Evolutionary conservation across 768 basidiomycete genomes (phyloP).

Genomic region (Agaricus blazei): DNA sequence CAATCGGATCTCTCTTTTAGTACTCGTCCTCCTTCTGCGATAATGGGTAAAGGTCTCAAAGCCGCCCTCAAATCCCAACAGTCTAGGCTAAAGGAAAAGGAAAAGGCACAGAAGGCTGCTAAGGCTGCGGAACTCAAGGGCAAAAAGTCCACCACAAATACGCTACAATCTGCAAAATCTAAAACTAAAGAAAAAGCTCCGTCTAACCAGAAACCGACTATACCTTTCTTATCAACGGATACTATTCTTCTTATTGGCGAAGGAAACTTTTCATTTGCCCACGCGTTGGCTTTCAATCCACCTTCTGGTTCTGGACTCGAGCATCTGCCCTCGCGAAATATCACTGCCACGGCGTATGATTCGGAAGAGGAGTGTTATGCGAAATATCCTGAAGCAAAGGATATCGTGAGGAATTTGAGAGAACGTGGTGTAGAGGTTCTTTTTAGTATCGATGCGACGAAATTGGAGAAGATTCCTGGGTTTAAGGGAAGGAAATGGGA

Average conservation of each 20-base stretch:
- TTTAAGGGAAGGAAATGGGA: slow-evolving; percentile 69
- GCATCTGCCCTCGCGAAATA: slow-evolving; percentile 54
- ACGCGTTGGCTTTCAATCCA: slow-evolving; percentile 49
- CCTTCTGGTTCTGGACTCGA: slow-evolving; percentile 42
- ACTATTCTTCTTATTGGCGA: slow-evolving; percentile 82
- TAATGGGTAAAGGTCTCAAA: slow-evolving; percentile 60
- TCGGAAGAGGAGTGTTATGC: slow-evolving; percentile 64
- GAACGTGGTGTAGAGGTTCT: slow-evolving; percentile 63
- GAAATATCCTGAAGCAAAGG: slow-evolving; percentile 76
- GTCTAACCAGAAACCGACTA: slow-evolving; percentile 32
- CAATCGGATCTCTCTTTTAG: background rate
- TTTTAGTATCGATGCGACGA: slow-evolving; percentile 84
- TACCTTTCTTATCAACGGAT: slow-evolving; percentile 64
- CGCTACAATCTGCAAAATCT: slow-evolving; percentile 18
- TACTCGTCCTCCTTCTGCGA: background rate
- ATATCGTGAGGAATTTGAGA: slow-evolving; percentile 50
- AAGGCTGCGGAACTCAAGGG: slow-evolving; percentile 46
- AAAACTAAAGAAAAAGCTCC: slow-evolving; percentile 11
- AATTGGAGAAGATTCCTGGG: slow-evolving; percentile 50
- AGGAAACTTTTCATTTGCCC: slow-evolving; percentile 92
- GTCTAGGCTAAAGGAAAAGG: slow-evolving; percentile 54
- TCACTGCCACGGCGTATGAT: slow-evolving; percentile 87
- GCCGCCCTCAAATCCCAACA: slow-evolving; percentile 68
- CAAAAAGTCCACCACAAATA: slow-evolving; percentile 22
- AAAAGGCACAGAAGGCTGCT: slow-evolving; percentile 47